Evolutionary conservation across 129 eudicot genomes (phyloP), one percentile per base, ranked within the genome.

Genomic region (Lonicera japonica): DNA sequence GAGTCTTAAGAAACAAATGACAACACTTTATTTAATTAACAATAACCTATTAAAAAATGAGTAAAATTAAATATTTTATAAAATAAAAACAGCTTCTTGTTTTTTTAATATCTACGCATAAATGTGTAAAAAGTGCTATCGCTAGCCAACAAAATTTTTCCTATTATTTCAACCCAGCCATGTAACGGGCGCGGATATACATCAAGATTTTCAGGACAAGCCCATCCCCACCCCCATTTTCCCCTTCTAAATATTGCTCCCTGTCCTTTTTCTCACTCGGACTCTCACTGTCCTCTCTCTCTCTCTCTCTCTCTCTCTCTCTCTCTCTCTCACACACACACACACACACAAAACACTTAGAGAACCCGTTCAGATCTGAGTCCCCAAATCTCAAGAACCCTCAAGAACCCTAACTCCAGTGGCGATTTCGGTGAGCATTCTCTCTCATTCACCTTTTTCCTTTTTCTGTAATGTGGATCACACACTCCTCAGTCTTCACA

Each of bases 291-390:
- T 20, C 23, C 23, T 21, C 34, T 19, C 24, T 21, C 9, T 54
- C 25, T 6, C 58, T 18, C 15, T 38, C 43, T 36, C 41, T 22
- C 23, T 11, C 23, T 21, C 34, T 19, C 24, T 21, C 9, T 54
- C 25, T 6, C 58, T 18, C 15, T 38, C 43, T 36, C 41, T 22
- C 47, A 34, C 61, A 36, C 47, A 5, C 47, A 8, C 21, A 72
- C 63, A n/a, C n/a, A n/a, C n/a, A n/a, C n/a, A n/a, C n/a, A n/a
- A n/a, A 48, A 20, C 5, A 53, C 29, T 21, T 58, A 58, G 53
- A 2, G 25, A 20, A 54, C 25, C n/a, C 15, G 36, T 51, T 43
- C 72, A 70, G 81, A 70, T 76, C 76, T 68, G 73, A 29, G 61
- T 21, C 56, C 40, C 24, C 41, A 22, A 34, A 34, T n/a, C 23